Base-by-base conservation (phyloP, 192 early-diverging fungal species). In the Backusella liffmaniae region DNA sequence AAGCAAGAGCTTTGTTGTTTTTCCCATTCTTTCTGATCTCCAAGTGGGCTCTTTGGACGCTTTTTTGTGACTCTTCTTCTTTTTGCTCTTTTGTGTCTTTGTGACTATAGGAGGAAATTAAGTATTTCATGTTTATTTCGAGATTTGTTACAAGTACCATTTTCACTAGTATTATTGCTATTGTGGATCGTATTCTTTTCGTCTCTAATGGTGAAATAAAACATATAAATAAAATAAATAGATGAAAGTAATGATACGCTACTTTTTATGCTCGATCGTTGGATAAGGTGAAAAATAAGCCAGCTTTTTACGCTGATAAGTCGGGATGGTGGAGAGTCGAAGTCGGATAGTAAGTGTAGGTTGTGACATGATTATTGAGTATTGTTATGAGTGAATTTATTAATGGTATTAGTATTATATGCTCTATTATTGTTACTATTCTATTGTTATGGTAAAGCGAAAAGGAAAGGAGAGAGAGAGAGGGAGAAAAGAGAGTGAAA, bases 11-110 rank as follows among this genome's bases (percentile, higher is more conserved):
- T 56, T 56, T 56, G 53, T 56, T 56, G 53, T 26, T 10, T 56
- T 56, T 56, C n/a, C 53, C 53, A 56, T 56, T n/a, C n/a, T 56
- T 9, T 21, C 53, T 56, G 53, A 56, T 56, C 53, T 56, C 53
- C 53, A 56, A 10, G 53, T 56, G n/a, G 21, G 53, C 8, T 56
- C 7, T 56, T 21, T 56, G 53, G 8, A 9, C 23, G 53, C 18
- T 21, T 56, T 56, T 56, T 56, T 56, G 2, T 56, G 18, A 6
- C 7, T 21, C 7, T 56, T 56, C n/a, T 56, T 56, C 21, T 56
- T 56, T 0, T 56, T 56, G 8, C n/a, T 56, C 53, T 56, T 56
- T 56, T 56, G 18, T 23, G 53, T 56, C 8, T 56, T 56, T n/a
- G 18, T 26, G 18, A 0, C 53, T 56, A 56, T 15, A 44, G 9